These are phyloP conservation scores for Syncephalastrum racemosum DNA, from an alignment of 371 early-diverging fungal genomes.

Conservation along the genomic window DNA sequence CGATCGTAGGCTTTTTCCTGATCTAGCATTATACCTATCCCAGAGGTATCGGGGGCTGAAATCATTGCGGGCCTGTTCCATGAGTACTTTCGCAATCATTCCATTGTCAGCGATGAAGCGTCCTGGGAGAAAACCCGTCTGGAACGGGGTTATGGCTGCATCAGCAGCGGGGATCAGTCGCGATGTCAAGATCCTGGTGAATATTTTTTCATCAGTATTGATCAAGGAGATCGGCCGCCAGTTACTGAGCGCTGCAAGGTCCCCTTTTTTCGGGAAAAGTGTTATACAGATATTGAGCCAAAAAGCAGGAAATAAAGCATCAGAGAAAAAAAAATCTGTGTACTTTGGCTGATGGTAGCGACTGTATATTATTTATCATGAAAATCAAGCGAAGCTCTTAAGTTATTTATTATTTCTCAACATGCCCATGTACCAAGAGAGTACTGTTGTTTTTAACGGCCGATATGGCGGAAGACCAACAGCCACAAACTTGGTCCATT, in stretches of 20 bases:
- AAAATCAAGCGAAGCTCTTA: too few relatives aligned
- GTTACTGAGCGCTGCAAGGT: conserved; percentile 12
- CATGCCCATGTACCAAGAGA: too few relatives aligned
- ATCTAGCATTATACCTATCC: too few relatives aligned
- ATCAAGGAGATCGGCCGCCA: conserved; percentile 29
- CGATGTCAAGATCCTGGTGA: conserved; percentile 14
- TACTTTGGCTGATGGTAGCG: too few relatives aligned
- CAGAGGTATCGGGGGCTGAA: too few relatives aligned
- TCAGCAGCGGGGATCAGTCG: background rate
- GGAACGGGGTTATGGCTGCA: conserved; percentile 8
- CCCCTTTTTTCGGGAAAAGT: conserved; percentile 23
- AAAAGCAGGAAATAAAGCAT: conserved; percentile 12
- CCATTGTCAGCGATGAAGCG: conserved; percentile 19
- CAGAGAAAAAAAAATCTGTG: too few relatives aligned
- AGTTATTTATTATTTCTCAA: too few relatives aligned
- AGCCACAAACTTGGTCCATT: too few relatives aligned
- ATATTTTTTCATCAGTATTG: conserved; percentile 16
- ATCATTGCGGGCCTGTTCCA: background rate
- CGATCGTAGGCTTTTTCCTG: conserved; percentile 20
- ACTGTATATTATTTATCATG: too few relatives aligned
- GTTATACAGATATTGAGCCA: conserved; percentile 27
- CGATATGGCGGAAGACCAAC: too few relatives aligned
- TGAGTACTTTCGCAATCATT: background rate
- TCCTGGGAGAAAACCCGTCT: conserved; percentile 19
- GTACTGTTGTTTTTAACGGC: too few relatives aligned